These are phyloP conservation scores for Cladorrhinum samala DNA, from an alignment of 495 filamentous ascomycete genomes.

Conservation along the genomic window DNA sequence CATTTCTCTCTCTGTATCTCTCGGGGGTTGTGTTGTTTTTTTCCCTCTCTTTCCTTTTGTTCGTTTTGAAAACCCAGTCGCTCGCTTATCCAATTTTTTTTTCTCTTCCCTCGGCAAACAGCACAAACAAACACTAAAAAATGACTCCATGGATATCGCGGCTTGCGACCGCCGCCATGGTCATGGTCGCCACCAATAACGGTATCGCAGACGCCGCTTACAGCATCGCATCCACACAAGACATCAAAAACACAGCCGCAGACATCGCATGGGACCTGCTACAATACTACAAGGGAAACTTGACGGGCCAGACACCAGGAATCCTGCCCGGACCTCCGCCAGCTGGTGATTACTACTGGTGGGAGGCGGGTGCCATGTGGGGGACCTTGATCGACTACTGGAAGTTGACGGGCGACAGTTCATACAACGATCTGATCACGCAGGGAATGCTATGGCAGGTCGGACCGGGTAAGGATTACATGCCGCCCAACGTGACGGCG, in stretches of 20 bases:
- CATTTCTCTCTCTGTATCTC: not conserved
- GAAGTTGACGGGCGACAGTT: conserved; percentile 63
- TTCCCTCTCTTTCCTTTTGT: not conserved
- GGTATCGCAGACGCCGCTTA: conserved; percentile 17
- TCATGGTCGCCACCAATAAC: conserved; percentile 2
- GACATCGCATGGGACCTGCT: conserved; percentile 54
- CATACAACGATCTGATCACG: conserved; percentile 59
- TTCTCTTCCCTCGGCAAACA: not conserved
- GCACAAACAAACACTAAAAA: not conserved
- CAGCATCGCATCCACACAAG: conserved; percentile 25
- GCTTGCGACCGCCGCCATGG: conserved; percentile 15
- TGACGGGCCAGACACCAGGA: conserved; percentile 56
- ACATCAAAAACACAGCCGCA: conserved; percentile 25
- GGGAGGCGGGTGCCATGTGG: conserved; percentile 71
- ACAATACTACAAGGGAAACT: conserved; percentile 57
- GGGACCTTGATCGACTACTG: conserved; percentile 73
- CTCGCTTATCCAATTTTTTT: conserved; percentile 17
- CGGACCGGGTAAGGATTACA: conserved; percentile 60
- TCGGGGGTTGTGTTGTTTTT: no score
- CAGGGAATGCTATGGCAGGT: conserved; percentile 64
- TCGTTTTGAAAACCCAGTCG: not conserved
- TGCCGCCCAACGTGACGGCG: conserved; percentile 63
- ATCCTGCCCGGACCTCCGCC: conserved; percentile 54
- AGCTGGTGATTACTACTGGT: conserved; percentile 51
- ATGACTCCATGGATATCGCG: conserved; percentile 21